Percentiles rank a stretch among this genome's conserved stretches.
Conservation (phyloP, 805 yeast species). For the Schwanniomyces pseudopolymorphus region DNA sequence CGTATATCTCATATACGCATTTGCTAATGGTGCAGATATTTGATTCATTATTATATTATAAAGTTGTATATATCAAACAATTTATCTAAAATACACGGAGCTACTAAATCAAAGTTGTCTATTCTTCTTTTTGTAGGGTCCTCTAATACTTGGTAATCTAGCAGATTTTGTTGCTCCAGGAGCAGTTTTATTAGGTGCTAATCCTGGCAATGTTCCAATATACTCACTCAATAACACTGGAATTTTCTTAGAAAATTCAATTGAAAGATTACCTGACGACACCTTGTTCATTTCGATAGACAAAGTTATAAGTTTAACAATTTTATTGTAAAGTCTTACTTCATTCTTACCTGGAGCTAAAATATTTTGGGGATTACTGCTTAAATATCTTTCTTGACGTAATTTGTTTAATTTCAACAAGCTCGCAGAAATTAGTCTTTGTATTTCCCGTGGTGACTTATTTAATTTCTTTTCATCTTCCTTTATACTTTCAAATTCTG, state of each 20-base stretch:
- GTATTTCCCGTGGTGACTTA: constrained; percentile 30
- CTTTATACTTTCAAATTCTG: constrained; percentile 23
- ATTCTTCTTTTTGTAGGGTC: constrained; percentile 37
- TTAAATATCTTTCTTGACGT: constrained; percentile 39
- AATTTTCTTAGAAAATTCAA: constrained; percentile 40
- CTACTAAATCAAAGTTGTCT: constrained; percentile 8
- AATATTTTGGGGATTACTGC: constrained; percentile 22
- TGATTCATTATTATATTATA: constrained; percentile 10
- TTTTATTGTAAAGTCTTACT: constrained; percentile 27
- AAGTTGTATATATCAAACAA: constrained; percentile 1
- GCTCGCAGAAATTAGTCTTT: constrained; percentile 31
- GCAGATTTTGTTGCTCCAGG: constrained; percentile 15
- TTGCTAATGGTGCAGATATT: constrained; percentile 41
- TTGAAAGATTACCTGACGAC: constrained; percentile 22
- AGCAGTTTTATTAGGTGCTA: constrained; percentile 24
- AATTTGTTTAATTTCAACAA: constrained; percentile 36
- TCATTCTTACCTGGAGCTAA: constrained; percentile 28
- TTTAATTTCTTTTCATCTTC: constrained; percentile 20
- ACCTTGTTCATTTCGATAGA: constrained; percentile 31
- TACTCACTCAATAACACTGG: constrained; percentile 77
- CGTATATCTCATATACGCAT: constrained; percentile 40
- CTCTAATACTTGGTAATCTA: constrained; percentile 39
- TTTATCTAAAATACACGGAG: constrained; percentile 2
- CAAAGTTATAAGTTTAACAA: constrained; percentile 28
- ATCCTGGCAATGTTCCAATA: constrained; percentile 75